Base-by-base conservation (phyloP, 805 yeast species). In the Wickerhamomyces strasburgensis region DNA sequence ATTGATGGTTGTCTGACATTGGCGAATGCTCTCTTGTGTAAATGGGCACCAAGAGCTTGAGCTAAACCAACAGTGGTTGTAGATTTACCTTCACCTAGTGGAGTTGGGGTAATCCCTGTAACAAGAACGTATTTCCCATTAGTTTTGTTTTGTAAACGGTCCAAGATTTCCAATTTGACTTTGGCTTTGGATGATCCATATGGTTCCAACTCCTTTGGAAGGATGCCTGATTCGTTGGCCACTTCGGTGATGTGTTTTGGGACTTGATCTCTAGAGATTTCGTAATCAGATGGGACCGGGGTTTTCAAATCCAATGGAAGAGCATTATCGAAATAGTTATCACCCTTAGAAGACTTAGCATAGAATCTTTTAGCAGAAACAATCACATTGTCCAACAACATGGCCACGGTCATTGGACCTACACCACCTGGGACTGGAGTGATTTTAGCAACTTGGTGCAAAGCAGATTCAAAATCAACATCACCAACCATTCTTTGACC, bases 351-450 rank as follows among this genome's bases (percentile, higher is more conserved):
- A 41, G 40, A 24, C 57, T 56, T 17, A 52, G 51, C 53, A 35
- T 60, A 70, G 53, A 71, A 76, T 37, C 73, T 65, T 51, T 81
- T 70, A 15, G 98, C 95, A 35, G 96, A 86, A 47, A 75, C 72
- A 40, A 79, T 68, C 9, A 90, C 90, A 56, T 93, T 90, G 47
- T 82, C 75, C 44, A 89, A 74, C 43, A 90, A 75, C 96, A 89
- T 88, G 28, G 96, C 96, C 33, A 90, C 97, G 19, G 98, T 90
- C 98, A 90, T 90, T 47, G 98, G 98, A 28, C 98, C 98, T 45
- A 90, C 98, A 52, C 98, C 98, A 58, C 98, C 98, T 23, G 98
- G 98, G 38, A 90, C 98, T 14, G 98, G 98, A 5, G 98, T 89
- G 45, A 93, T 74, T 50, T 72, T 75, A 10, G 80, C 64, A 3